phyloP scores from a whole-genome alignment of 73 alveolate genomes.

The Loxodes magnus region DNA sequence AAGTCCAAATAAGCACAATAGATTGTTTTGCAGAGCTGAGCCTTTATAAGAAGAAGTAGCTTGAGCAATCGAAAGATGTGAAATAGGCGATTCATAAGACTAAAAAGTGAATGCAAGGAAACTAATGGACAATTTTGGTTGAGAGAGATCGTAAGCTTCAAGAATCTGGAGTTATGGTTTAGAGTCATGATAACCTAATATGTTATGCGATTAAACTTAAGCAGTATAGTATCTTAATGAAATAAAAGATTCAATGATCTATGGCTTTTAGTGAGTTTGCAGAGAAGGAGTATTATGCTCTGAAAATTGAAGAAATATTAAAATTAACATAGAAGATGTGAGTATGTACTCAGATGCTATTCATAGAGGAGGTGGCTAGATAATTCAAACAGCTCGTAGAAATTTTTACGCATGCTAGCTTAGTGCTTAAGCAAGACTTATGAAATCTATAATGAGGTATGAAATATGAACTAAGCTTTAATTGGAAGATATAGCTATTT shows the following conservation, averaged over 20 bases:
- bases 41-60: neutral
- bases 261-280: neutral
- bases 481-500: neutral
- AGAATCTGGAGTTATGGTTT: slow-evolving; percentile 1
- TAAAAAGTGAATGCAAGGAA: neutral
- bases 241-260: neutral
- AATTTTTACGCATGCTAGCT: neutral
- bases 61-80: neutral
- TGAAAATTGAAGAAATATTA: neutral
- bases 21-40: neutral
- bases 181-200: neutral
- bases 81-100: neutral
- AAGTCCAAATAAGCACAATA: neutral
- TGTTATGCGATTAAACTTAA: neutral
- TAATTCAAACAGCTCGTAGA: neutral
- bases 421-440: neutral
- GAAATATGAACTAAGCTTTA: neutral
- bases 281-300: neutral
- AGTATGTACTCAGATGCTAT: neutral
- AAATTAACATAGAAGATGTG: neutral
- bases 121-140: neutral
- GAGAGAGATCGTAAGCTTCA: neutral
- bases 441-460: neutral
- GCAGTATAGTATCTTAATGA: neutral
- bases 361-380: neutral